Conservation (phyloP, 2,329 filamentous ascomycete genomes). For the Onygenales sp. region DNA sequence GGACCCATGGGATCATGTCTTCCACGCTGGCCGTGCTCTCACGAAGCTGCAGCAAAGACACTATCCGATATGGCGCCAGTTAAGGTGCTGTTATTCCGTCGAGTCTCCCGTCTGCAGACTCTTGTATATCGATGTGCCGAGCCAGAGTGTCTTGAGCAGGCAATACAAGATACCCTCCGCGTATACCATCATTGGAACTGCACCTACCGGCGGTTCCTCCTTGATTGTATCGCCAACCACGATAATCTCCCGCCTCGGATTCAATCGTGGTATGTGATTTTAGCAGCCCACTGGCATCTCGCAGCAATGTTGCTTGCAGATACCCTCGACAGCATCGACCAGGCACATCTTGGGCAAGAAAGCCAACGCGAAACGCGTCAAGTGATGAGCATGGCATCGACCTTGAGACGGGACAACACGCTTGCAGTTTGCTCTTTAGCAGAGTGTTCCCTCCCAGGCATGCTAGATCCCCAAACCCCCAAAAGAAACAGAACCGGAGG, state of each 20-base stretch:
- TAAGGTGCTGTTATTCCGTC: constrained; percentile 50
- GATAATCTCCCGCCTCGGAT: constrained; percentile 42
- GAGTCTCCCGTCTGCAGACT: constrained; percentile 47
- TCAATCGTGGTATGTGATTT: constrained; percentile 51
- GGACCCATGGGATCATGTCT: constrained; percentile 4
- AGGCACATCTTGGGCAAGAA: constrained; percentile 17
- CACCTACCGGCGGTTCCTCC: constrained; percentile 44
- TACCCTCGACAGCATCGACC: constrained; percentile 42
- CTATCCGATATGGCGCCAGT: constrained; percentile 47
- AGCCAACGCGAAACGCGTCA: constrained; percentile 17
- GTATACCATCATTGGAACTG: constrained; percentile 49
- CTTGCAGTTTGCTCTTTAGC: constrained; percentile 41
- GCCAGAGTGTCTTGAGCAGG: constrained; percentile 37
- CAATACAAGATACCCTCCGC: constrained; percentile 38
- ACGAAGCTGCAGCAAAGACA: constrained; percentile 41
- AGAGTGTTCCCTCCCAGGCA: constrained; percentile 31
- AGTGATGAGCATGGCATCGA: constrained; percentile 25
- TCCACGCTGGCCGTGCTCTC: constrained; percentile 46
- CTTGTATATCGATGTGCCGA: constrained; percentile 34
- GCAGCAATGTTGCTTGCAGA: constrained; percentile 48
- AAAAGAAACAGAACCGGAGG: not conserved
- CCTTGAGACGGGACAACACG: constrained; percentile 37
- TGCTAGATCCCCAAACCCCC: not conserved
- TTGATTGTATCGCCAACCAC: constrained; percentile 43
- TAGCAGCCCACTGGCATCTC: constrained; percentile 50